A percentile compares a stretch with the other conserved stretches of the same genome.
Evolutionary conservation across 78 protist species (phyloP).

Genomic region (Trichosphaerium sp.): DNA sequence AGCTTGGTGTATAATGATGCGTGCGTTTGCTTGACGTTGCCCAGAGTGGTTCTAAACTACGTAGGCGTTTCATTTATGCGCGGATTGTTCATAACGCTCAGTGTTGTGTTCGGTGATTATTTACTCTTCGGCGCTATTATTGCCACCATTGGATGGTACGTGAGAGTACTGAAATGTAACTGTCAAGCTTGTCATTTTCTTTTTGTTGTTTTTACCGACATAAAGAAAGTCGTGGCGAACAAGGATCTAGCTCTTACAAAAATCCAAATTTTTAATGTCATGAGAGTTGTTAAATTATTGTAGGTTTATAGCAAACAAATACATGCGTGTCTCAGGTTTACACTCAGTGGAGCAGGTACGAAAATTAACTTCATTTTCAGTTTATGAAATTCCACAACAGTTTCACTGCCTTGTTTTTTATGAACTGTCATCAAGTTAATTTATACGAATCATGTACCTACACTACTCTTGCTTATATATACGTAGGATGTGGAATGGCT

Average conservation of each 20-base stretch:
- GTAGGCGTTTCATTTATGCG: background rate
- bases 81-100: too few species aligned
- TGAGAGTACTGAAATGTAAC: too few species aligned
- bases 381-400: too few species aligned
- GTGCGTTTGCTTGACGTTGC: constrained; percentile 1
- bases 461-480: too few species aligned
- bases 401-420: too few species aligned
- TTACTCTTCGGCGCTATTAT: background rate
- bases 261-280: background rate
- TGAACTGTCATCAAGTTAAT: too few species aligned
- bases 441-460: too few species aligned
- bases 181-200: constrained; percentile 48
- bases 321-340: constrained; percentile 19
- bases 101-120: background rate
- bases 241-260: constrained; percentile 14
- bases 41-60: background rate
- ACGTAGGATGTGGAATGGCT: constrained; percentile 84
- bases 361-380: too few species aligned
- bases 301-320: constrained; percentile 18
- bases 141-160: background rate
- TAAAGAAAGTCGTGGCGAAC: constrained; percentile 54
- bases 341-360: constrained; percentile 65
- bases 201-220: constrained; percentile 52
- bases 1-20: constrained; percentile 24
- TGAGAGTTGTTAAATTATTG: background rate